phyloP scores from a whole-genome alignment of 139 green algal species.

The Chlorella sorokiniana region DNA sequence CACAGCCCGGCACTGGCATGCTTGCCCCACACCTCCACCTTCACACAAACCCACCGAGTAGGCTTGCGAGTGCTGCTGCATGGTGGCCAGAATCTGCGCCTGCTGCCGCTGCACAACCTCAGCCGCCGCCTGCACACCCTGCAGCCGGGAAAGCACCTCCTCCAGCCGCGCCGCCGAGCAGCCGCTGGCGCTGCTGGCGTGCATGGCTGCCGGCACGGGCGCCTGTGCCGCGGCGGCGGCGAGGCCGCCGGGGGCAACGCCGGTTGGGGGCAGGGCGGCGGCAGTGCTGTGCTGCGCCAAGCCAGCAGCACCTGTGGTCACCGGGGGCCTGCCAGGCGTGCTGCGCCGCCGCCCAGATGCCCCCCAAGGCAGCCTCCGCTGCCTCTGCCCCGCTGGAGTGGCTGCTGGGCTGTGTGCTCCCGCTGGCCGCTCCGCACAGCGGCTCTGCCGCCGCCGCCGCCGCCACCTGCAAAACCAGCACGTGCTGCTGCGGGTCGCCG shows the following conservation, averaged over 20 bases:
- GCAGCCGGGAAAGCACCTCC: background rate
- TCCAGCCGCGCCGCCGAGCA: background rate
- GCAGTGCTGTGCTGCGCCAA: too few relatives aligned
- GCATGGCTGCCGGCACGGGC: background rate
- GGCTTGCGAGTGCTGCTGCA: background rate
- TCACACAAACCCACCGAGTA: background rate
- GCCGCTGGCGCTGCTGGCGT: background rate
- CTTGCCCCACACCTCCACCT: background rate
- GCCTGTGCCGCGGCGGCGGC: too few relatives aligned
- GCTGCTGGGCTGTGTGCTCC: background rate
- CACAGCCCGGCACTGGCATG: background rate
- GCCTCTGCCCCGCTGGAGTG: background rate
- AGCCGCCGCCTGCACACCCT: background rate
- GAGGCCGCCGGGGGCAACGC: too few relatives aligned
- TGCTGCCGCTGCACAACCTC: slow-evolving; percentile 1
- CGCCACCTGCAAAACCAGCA: too few relatives aligned
- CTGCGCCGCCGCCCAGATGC: background rate
- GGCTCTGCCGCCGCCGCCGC: background rate
- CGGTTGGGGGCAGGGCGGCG: too few relatives aligned
- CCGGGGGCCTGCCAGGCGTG: background rate
- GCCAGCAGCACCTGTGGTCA: background rate
- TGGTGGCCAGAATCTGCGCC: background rate
- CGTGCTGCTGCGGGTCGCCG: too few relatives aligned
- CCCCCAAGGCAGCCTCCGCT: background rate
- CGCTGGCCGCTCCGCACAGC: background rate